Conservation (phyloP, 2,329 filamentous ascomycete genomes). For the Aspergillus quadrilineatus region DNA sequence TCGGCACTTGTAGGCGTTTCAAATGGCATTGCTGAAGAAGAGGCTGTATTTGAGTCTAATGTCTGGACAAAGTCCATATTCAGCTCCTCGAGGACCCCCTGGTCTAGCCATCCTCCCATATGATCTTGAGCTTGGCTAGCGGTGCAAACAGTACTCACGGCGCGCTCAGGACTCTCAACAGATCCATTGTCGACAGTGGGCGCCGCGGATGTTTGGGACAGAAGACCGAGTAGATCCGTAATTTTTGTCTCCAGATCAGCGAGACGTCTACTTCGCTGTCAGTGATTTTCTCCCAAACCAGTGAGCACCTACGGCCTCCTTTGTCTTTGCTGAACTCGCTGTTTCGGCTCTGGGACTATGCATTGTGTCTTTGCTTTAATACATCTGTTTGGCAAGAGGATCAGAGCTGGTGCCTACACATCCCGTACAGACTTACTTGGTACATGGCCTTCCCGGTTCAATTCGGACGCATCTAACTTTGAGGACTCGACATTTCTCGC, state of each 20-base stretch:
- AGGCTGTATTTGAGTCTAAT: neutral
- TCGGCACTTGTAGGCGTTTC: neutral
- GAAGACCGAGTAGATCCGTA: neutral
- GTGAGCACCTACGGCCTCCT: neutral
- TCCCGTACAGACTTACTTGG: neutral
- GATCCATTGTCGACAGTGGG: neutral
- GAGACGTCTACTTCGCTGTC: neutral
- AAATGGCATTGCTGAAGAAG: neutral
- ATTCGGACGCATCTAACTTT: constrained; percentile 6
- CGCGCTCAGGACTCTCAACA: neutral
- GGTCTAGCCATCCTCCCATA: neutral
- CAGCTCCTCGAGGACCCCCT: neutral
- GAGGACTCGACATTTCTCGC: constrained; percentile 5
- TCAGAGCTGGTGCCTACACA: neutral
- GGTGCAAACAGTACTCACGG: neutral
- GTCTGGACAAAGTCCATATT: neutral
- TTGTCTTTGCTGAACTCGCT: neutral
- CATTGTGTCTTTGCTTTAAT: neutral
- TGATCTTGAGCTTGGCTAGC: neutral
- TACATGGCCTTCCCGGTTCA: neutral
- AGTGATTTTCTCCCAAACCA: neutral
- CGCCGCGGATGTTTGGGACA: neutral
- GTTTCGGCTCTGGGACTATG: neutral
- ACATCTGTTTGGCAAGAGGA: neutral
- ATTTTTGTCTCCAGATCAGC: constrained; percentile 1